phyloP scores from a whole-genome alignment of 2,329 filamentous ascomycete genomes.

The Magnaporthiopsis poae region DNA sequence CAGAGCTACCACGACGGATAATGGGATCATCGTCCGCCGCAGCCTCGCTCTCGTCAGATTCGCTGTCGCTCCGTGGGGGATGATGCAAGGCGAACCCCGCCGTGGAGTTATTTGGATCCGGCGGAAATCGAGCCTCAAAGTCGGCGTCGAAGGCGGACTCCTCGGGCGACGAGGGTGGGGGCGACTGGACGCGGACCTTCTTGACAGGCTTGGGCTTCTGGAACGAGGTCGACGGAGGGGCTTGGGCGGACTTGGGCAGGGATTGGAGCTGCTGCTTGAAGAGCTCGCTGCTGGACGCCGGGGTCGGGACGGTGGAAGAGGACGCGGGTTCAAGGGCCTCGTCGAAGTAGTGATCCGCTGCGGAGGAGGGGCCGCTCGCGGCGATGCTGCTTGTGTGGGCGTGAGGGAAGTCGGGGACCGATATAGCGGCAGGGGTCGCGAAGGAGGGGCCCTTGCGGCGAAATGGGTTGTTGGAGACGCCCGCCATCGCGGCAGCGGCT shows the following conservation, averaged over 20 bases:
- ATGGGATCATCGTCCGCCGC: constrained; percentile 24
- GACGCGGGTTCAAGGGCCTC: constrained; percentile 11
- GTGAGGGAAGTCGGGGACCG: constrained; percentile 11
- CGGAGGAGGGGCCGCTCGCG: too few relatives aligned
- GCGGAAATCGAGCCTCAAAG: constrained; percentile 21
- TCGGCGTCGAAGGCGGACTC: constrained; percentile 33
- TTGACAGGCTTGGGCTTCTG: constrained; percentile 47
- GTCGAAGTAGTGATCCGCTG: constrained; percentile 8
- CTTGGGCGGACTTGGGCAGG: constrained; percentile 22
- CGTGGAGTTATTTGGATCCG: constrained; percentile 4
- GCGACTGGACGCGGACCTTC: constrained; percentile 58
- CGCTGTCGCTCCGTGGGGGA: constrained; percentile 9
- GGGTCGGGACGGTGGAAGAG: constrained; percentile 1
- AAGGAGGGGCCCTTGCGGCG: constrained; percentile 30
- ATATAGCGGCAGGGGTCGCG: constrained; percentile 13
- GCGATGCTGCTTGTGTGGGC: too few relatives aligned
- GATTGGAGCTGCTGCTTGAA: constrained; percentile 23
- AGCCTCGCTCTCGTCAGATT: constrained; percentile 19
- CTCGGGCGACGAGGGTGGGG: constrained; percentile 50
- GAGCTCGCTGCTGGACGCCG: constrained; percentile 16
- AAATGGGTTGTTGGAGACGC: constrained; percentile 42
- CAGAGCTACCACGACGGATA: too few relatives aligned
- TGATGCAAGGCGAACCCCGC: too few relatives aligned
- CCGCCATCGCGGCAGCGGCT: constrained; percentile 21
- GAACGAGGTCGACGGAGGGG: constrained; percentile 25